phyloP scores from a whole-genome alignment of 2,329 filamentous ascomycete genomes.

The Rhynchosporium agropyri region DNA sequence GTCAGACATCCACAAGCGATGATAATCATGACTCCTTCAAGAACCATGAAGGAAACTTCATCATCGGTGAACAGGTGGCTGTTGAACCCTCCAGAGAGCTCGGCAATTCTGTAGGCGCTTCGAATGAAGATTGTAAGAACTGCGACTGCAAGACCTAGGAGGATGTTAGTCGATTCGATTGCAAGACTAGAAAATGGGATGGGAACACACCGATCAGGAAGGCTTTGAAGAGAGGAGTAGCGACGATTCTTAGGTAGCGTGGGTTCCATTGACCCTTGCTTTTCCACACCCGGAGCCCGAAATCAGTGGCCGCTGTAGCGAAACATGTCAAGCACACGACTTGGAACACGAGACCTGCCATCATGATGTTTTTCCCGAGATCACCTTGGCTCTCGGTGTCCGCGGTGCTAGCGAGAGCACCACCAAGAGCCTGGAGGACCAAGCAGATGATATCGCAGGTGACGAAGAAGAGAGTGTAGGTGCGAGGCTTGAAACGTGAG shows the following conservation, averaged over 20 bases:
- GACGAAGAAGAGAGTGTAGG: constrained; percentile 52
- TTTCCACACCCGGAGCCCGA: constrained; percentile 28
- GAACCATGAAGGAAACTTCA: constrained; percentile 49
- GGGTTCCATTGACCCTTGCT: constrained; percentile 27
- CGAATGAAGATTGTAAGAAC: constrained; percentile 60
- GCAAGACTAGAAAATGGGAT: neutral
- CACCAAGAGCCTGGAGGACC: constrained; percentile 60
- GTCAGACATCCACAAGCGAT: constrained; percentile 41
- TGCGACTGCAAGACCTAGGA: constrained; percentile 46
- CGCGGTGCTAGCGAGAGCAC: constrained; percentile 56
- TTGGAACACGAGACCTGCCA: constrained; percentile 47
- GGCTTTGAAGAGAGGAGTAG: constrained; percentile 39
- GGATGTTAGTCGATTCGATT: constrained; percentile 5
- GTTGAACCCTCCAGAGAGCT: constrained; percentile 58
- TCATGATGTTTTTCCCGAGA: constrained; percentile 43
- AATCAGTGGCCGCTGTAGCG: constrained; percentile 26
- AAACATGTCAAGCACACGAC: constrained; percentile 44
- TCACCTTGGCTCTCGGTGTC: constrained; percentile 30
- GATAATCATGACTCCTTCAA: constrained; percentile 48
- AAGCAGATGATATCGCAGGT: constrained; percentile 61
- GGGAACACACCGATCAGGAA: constrained; percentile 52
- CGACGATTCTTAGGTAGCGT: constrained; percentile 28
- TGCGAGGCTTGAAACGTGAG: constrained; percentile 50
- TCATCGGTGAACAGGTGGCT: constrained; percentile 53
- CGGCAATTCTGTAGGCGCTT: constrained; percentile 59